Evolutionary conservation across 495 filamentous ascomycete genomes (phyloP).

Genomic region (Trichoderma parareesei): DNA sequence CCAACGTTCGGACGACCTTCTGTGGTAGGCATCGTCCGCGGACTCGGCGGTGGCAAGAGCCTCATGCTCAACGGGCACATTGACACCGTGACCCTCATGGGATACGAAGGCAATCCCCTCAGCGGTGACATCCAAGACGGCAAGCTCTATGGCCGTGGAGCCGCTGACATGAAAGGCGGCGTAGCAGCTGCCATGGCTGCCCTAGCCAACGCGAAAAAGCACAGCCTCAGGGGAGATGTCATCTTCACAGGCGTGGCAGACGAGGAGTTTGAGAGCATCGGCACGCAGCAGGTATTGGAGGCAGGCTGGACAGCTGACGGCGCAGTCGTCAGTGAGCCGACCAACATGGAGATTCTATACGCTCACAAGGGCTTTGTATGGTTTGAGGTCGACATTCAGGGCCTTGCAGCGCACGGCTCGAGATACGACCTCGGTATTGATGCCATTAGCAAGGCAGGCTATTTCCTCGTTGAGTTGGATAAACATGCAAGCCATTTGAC

Average conservation of each 20-base stretch:
- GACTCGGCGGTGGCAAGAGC: conserved; percentile 34
- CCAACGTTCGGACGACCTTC: conserved; percentile 34
- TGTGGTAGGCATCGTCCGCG: conserved; percentile 36
- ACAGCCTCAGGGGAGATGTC: conserved; percentile 31
- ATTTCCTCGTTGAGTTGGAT: conserved; percentile 35
- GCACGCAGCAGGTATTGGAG: conserved; percentile 35
- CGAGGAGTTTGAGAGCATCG: conserved; percentile 39
- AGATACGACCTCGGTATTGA: conserved; percentile 32
- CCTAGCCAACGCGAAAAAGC: conserved; percentile 24
- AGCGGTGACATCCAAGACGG: conserved; percentile 31
- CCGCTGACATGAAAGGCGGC: conserved; percentile 42
- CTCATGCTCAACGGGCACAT: conserved; percentile 45
- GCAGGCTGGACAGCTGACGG: conserved; percentile 43
- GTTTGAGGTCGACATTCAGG: conserved; percentile 37
- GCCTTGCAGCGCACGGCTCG: conserved; percentile 41
- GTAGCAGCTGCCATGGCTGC: conserved; percentile 35
- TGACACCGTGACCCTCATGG: conserved; percentile 38
- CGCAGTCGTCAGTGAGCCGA: conserved; percentile 37
- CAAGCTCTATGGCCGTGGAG: conserved; percentile 35
- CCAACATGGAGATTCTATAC: conserved; percentile 24
- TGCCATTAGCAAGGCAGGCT: conserved; percentile 36
- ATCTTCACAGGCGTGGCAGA: conserved; percentile 42
- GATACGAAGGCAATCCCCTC: conserved; percentile 36
- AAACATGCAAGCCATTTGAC: conserved; percentile 27
- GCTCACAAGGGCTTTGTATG: conserved; percentile 44